Evolutionary conservation across 352 stramenopile genomes (phyloP).

Genomic region (Pythium pyrilobum): DNA sequence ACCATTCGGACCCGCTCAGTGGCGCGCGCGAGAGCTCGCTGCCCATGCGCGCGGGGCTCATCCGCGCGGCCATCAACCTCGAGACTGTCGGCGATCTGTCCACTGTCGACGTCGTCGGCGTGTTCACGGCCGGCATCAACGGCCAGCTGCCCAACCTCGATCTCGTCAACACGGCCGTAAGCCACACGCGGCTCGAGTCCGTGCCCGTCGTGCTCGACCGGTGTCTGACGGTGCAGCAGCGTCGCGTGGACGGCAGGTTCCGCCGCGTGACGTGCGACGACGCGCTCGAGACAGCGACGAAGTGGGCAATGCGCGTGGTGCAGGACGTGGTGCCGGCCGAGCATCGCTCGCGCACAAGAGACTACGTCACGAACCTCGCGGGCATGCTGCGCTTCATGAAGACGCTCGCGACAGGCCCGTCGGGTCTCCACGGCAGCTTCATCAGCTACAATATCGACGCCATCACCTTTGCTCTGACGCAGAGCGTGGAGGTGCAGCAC

Average conservation of each 20-base stretch:
- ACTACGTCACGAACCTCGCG: constrained; percentile 50
- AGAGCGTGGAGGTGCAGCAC: constrained; percentile 15
- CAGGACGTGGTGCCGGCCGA: constrained; percentile 3
- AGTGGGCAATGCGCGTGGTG: background rate
- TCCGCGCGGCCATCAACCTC: constrained; percentile 71
- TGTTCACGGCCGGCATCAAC: constrained; percentile 72
- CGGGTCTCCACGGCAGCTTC: constrained; percentile 67
- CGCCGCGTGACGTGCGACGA: background rate
- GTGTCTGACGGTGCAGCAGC: constrained; percentile 20
- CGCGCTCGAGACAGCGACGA: background rate
- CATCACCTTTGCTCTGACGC: constrained; percentile 48
- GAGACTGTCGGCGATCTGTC: constrained; percentile 37
- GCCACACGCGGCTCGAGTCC: constrained; percentile 36
- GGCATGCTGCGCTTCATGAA: constrained; percentile 84
- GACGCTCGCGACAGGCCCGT: constrained; percentile 52
- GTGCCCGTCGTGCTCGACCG: constrained; percentile 51
- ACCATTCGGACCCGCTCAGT: constrained; percentile 51
- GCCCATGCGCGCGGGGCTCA: constrained; percentile 67
- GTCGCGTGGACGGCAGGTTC: background rate
- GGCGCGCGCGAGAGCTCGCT: constrained; percentile 23
- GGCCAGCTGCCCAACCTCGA: constrained; percentile 85
- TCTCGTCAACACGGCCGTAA: constrained; percentile 75
- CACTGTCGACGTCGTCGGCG: constrained; percentile 30
- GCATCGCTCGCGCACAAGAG: constrained; percentile 15
- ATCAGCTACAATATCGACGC: constrained; percentile 86